These are phyloP conservation scores for Collariella sp. DNA, from an alignment of 495 filamentous ascomycete species.

Conservation along the genomic window DNA sequence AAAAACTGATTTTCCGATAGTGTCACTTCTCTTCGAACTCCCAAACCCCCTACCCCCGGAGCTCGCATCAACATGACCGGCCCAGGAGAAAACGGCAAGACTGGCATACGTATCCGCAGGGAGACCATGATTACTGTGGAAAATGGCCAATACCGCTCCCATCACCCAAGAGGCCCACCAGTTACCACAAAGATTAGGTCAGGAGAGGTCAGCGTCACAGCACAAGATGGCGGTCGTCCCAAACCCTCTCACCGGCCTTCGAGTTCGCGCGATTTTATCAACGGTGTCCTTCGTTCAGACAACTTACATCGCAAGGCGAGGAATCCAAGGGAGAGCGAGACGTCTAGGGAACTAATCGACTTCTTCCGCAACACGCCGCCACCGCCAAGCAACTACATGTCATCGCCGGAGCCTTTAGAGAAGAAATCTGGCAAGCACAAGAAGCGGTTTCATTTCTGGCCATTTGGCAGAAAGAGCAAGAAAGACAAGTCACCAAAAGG, in stretches of 20 bases:
- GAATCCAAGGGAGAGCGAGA: constrained; percentile 16
- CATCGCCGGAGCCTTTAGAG: constrained; percentile 20
- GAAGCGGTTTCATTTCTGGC: constrained; percentile 11
- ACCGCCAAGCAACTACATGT: constrained; percentile 32
- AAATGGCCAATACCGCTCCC: background rate
- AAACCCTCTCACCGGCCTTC: constrained; percentile 17
- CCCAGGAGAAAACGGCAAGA: background rate
- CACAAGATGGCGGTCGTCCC: constrained; percentile 3
- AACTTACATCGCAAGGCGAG: constrained; percentile 15
- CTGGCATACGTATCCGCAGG: constrained; percentile 1
- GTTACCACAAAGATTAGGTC: background rate
- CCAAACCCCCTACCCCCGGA: no score
- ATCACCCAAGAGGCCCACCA: background rate
- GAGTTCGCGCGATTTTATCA: constrained; percentile 18
- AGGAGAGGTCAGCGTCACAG: constrained; percentile 6
- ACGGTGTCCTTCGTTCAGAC: constrained; percentile 21
- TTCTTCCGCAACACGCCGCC: constrained; percentile 38
- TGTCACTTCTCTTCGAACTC: no score
- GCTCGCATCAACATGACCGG: background rate
- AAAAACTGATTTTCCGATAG: no score
- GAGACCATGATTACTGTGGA: constrained; percentile 5
- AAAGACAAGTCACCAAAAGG: background rate
- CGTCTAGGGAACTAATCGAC: constrained; percentile 26
- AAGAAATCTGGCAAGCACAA: constrained; percentile 1
- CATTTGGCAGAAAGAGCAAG: constrained; percentile 5